phyloP scores from a whole-genome alignment of 257 asterid genomes.

The Apocynum venetum region DNA sequence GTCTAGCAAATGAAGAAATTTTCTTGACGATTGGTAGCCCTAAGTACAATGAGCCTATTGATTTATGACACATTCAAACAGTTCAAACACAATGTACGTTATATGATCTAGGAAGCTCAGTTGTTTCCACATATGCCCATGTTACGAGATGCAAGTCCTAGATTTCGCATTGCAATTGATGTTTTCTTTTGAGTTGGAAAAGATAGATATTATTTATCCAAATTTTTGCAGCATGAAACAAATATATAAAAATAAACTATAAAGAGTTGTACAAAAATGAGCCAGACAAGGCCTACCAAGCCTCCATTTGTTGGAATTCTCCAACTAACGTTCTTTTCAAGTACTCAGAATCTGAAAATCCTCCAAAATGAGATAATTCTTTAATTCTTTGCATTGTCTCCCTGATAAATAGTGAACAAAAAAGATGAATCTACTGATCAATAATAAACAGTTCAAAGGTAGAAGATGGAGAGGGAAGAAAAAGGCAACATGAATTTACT shows the following conservation, averaged over 20 bases:
- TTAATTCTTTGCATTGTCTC: conserved; percentile 59
- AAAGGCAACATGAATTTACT: not conserved
- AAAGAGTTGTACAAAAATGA: conserved; percentile 4
- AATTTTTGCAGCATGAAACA: not conserved
- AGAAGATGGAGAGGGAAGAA: not conserved
- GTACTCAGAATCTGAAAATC: conserved; percentile 71
- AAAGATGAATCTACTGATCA: conserved; percentile 17
- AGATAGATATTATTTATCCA: not conserved
- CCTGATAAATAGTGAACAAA: conserved; percentile 34
- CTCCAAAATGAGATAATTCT: conserved; percentile 81
- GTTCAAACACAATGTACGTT: not conserved
- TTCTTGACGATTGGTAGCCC: not conserved
- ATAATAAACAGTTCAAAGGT: not conserved
- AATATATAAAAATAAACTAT: not conserved
- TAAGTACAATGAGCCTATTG: not conserved
- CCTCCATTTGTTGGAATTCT: conserved; percentile 75
- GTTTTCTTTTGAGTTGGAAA: not conserved
- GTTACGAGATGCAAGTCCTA: not conserved
- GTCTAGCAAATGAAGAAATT: not conserved
- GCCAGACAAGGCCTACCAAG: conserved; percentile 44
- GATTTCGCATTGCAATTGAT: not conserved
- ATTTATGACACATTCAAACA: not conserved
- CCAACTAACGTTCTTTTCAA: conserved; percentile 70
- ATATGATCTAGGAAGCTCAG: not conserved
- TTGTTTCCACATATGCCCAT: not conserved